Percentiles rank a stretch among this genome's conserved stretches.
Evolutionary conservation across 1,284 basidiomycete genomes (phyloP).

Genomic region (Ustilago tritici): DNA sequence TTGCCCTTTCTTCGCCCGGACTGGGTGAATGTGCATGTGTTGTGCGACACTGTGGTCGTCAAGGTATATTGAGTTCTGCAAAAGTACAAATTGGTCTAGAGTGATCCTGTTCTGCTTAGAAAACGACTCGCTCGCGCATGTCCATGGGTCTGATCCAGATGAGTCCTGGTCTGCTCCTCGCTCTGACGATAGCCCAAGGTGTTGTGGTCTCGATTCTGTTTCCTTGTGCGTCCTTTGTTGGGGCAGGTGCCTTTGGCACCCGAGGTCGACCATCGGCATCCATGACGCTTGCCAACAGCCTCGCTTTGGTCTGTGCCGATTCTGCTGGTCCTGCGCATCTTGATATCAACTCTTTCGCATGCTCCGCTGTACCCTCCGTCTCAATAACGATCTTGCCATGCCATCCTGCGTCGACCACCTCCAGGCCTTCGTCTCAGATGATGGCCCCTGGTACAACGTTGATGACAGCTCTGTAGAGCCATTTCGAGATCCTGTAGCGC

Average conservation of each 20-base stretch:
- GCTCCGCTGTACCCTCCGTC: slow-evolving; percentile 66
- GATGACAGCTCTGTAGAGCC: slow-evolving; percentile 70
- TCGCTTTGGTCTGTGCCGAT: slow-evolving; percentile 47
- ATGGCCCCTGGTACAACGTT: slow-evolving; percentile 54
- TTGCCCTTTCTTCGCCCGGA: too few species aligned
- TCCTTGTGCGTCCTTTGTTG: slow-evolving; percentile 33
- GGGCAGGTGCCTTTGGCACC: slow-evolving; percentile 33
- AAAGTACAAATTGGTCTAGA: not conserved
- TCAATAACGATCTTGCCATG: slow-evolving; percentile 62
- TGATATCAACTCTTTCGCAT: slow-evolving; percentile 60
- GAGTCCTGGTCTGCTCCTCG: slow-evolving; percentile 57
- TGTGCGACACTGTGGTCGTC: not conserved
- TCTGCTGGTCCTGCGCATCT: slow-evolving; percentile 59
- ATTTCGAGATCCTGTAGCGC: slow-evolving; percentile 69
- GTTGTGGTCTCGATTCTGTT: slow-evolving; percentile 43
- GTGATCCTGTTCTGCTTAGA: slow-evolving; percentile 10
- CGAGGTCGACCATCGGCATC: slow-evolving; percentile 22
- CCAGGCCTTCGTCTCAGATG: slow-evolving; percentile 49
- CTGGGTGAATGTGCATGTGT: not conserved
- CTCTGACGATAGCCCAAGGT: slow-evolving; percentile 59
- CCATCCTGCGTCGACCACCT: slow-evolving; percentile 56
- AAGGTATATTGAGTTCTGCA: slow-evolving; percentile 5
- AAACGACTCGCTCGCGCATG: slow-evolving; percentile 49
- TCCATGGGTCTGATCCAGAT: slow-evolving; percentile 61
- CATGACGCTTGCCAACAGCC: slow-evolving; percentile 57